A percentile compares a stretch with the other conserved stretches of the same genome.
Conservation (phyloP, 73 alveolate species). For the Tetrahymena malaccensis region DNA sequence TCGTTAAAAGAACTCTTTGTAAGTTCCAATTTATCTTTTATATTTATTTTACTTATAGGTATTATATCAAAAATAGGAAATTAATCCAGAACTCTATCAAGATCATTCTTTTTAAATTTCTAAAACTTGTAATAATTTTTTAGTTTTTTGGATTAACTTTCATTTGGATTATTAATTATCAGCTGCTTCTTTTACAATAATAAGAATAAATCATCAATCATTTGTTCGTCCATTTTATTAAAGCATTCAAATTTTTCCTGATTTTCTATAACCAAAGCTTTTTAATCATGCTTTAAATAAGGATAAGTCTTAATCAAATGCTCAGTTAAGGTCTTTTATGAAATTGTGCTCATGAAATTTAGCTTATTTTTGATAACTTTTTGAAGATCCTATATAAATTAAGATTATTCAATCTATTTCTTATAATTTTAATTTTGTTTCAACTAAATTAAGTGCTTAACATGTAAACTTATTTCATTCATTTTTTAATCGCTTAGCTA, state of each 20-base stretch:
- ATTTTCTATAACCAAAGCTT: not conserved
- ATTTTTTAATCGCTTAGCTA: not conserved
- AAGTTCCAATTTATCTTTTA: not conserved
- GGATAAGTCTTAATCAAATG: not conserved
- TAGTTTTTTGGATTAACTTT: not conserved
- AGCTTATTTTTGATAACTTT: not conserved
- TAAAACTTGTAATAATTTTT: too few relatives aligned
- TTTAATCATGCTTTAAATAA: not conserved
- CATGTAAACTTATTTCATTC: not conserved
- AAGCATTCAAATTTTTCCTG: not conserved
- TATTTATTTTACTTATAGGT: not conserved
- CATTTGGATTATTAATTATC: not conserved
- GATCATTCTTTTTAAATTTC: not conserved
- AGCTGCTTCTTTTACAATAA: not conserved
- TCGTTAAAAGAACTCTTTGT: not conserved
- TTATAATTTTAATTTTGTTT: not conserved
- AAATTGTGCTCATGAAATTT: not conserved
- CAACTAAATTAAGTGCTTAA: not conserved
- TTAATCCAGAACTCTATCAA: not conserved
- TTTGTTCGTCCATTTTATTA: not conserved
- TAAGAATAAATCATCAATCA: not conserved
- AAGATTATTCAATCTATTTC: not conserved
- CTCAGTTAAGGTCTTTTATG: not conserved
- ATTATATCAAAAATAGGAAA: not conserved
- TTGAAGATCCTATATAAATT: not conserved